phyloP scores from a whole-genome alignment of 2,329 filamentous ascomycete genomes.

The Sclerotinia spermophila region DNA sequence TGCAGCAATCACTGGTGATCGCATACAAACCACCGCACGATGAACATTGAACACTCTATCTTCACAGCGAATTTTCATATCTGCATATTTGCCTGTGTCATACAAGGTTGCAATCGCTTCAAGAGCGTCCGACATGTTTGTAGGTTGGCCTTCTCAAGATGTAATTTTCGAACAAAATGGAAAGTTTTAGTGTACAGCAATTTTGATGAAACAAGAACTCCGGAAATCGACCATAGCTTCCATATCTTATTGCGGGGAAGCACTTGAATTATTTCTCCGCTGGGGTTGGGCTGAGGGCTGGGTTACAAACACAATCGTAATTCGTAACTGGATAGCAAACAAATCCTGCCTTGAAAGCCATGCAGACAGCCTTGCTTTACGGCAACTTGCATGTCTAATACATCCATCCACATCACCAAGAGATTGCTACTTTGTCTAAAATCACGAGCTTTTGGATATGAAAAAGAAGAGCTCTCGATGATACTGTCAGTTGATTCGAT shows the following conservation, averaged over 20 bases:
- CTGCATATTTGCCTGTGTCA: conserved; percentile 22
- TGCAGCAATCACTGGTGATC: conserved; percentile 27
- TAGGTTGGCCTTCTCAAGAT: neutral
- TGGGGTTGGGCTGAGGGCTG: neutral
- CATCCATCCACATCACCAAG: neutral
- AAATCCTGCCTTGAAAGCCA: neutral
- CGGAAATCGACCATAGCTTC: neutral
- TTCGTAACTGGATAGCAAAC: neutral
- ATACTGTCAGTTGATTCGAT: neutral
- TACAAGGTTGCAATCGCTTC: conserved; percentile 11
- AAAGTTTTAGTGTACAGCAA: neutral
- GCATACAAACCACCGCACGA: conserved; percentile 24
- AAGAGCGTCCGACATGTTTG: neutral
- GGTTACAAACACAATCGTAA: neutral
- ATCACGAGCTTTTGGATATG: neutral
- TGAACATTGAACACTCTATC: conserved; percentile 23
- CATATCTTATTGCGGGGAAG: neutral
- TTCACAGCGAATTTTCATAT: conserved; percentile 26
- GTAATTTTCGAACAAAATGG: neutral
- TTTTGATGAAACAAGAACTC: neutral
- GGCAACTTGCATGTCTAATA: neutral
- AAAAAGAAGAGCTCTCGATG: no score
- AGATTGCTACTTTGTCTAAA: neutral
- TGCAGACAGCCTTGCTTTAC: neutral
- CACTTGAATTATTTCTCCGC: neutral